Evolutionary conservation across 2,329 filamentous ascomycete genomes (phyloP), one percentile per base, ranked within the genome.

Genomic region (Cytospora paraplurivora): DNA sequence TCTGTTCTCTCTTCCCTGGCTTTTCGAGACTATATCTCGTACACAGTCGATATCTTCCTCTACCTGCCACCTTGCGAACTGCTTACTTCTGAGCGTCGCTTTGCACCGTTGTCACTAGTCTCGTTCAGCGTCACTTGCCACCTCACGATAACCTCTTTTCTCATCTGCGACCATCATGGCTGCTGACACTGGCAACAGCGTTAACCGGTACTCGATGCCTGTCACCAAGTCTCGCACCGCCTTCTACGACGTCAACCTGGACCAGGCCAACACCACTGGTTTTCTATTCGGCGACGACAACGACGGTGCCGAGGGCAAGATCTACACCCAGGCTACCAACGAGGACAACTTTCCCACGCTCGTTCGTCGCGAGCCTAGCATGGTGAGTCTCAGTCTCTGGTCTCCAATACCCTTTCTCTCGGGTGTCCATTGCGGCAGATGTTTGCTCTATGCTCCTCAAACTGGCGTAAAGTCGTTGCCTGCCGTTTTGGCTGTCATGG

Each of bases 131-230:
- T 21, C 8, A 47, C 19, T 61, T 49, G n/a, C 15, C 3, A 17
- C 12, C 19, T 44, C 15, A 41, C 17, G 38, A 54, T 27, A 11
- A 35, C 17, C 17, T 44, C 35, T 33, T 59, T n/a, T 41, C 12
- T 56, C 17, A 47, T 7, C 62, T 47, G n/a, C n/a, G 44, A 47
- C 12, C 44, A 47, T 19, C 32, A 38, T 19, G 12, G 49, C 34
- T 49, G 56, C 62, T 66, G 47, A 66, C 62, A 35, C 38, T 58
- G 55, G 44, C 41, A 53, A 55, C 70, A 96, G 92, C 69, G 82
- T 89, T 66, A 96, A 97, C 75, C 90, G 94, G 68, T 96, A 96
- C 76, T 97, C 94, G 5, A 93, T 97, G 90, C 94, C 94, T 37
- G 90, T 94, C 58, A 92, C 90, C 55, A 84, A 85, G 65, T 86